These are phyloP conservation scores for Coemansia sp. DNA, from an alignment of 192 early-diverging fungal species.

Conservation along the genomic window DNA sequence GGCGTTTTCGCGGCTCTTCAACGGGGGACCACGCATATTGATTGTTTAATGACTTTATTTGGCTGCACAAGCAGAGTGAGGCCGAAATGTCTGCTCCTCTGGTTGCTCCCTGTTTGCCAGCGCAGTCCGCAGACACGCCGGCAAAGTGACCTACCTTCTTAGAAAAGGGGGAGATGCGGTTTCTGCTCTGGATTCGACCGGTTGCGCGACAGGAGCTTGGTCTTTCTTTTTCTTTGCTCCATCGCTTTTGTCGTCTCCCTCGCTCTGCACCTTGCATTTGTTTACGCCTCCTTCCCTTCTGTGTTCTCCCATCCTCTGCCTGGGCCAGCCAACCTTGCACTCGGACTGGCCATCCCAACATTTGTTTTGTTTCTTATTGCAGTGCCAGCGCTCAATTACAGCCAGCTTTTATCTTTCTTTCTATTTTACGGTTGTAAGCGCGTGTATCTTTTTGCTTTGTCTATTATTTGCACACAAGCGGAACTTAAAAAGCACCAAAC, in stretches of 20 bases:
- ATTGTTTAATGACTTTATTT: neutral
- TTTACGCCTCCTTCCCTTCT: slow-evolving; percentile 7
- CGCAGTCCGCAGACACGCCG: neutral
- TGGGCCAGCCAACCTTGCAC: slow-evolving; percentile 4
- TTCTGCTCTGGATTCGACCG: too few species aligned
- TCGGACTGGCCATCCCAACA: neutral
- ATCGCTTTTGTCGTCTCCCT: neutral
- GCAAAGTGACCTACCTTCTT: neutral
- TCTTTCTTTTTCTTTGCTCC: neutral
- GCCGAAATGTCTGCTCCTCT: too few species aligned
- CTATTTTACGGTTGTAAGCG: neutral
- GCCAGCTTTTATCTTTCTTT: slow-evolving; percentile 2
- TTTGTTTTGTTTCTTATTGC: neutral
- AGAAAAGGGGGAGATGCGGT: neutral
- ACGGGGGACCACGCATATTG: neutral
- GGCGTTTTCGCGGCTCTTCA: neutral
- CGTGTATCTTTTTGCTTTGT: neutral
- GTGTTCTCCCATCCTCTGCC: neutral
- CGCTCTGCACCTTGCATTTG: slow-evolving; percentile 6
- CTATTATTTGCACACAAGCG: neutral
- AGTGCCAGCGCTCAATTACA: neutral
- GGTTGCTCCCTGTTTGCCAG: neutral
- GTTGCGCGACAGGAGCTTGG: too few species aligned
- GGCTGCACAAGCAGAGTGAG: neutral
- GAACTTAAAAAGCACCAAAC: neutral